A percentile compares a stretch with the other conserved stretches of the same genome.
These are phyloP conservation scores for Ophiostoma triangulosporum DNA, from an alignment of 2,329 filamentous ascomycete species.

Conservation along the genomic window DNA sequence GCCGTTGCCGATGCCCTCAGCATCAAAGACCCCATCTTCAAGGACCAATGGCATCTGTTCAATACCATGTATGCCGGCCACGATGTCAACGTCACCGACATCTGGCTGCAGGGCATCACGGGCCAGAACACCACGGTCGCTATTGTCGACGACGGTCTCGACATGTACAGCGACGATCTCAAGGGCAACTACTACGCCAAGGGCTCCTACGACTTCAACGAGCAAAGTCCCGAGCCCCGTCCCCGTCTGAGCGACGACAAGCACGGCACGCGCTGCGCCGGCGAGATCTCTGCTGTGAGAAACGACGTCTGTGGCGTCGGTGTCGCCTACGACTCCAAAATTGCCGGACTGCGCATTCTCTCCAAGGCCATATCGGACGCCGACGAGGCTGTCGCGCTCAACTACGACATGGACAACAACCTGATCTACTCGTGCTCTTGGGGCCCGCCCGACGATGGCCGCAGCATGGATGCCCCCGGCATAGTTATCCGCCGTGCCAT, in stretches of 20 bases:
- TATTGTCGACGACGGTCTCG: constrained; percentile 89
- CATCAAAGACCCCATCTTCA: constrained; percentile 83
- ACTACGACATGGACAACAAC: constrained; percentile 82
- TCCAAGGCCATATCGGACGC: constrained; percentile 82
- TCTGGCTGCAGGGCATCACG: constrained; percentile 85
- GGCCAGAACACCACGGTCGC: constrained; percentile 81
- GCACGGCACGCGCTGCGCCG: constrained; percentile 89
- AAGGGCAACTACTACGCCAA: constrained; percentile 87
- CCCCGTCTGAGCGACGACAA: constrained; percentile 74
- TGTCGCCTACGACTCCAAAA: constrained; percentile 81
- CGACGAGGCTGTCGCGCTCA: constrained; percentile 85
- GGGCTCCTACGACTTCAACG: constrained; percentile 95
- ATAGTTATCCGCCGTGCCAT: constrained; percentile 82
- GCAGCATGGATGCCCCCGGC: constrained; percentile 85
- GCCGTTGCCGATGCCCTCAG: constrained; percentile 50
- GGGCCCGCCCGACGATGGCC: constrained; percentile 89
- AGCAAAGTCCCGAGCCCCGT: constrained; percentile 61
- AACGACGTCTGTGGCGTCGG: constrained; percentile 95
- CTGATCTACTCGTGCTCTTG: constrained; percentile 98
- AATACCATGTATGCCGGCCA: constrained; percentile 72
- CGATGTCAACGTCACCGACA: constrained; percentile 89
- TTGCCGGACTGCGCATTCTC: constrained; percentile 85
- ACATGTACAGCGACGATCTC: constrained; percentile 89
- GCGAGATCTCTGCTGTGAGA: constrained; percentile 81
- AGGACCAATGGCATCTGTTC: constrained; percentile 89